Evolutionary conservation across 2,329 filamentous ascomycete genomes (phyloP), one percentile per base, ranked within the genome.

Genomic region (Thermoascus crustaceus): DNA sequence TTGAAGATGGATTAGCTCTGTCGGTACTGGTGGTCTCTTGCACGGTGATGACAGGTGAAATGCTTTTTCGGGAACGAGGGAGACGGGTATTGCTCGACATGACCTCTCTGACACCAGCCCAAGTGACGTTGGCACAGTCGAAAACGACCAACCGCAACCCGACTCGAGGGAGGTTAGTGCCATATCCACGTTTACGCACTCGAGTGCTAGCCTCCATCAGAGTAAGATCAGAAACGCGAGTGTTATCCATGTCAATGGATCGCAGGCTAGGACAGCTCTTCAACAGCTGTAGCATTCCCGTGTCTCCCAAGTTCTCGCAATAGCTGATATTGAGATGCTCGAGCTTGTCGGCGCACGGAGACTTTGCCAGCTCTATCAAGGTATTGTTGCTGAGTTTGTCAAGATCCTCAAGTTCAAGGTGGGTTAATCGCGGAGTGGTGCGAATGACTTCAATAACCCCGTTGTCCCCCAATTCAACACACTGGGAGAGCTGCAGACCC

Each of bases 51-150:
- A 58, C 41, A 3, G 50, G 43, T 34, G 48, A 51, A 38, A 32
- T 27, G 14, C 48, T 45, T 35, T 58, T 58, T 21, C 52, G 61
- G 2, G 70, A 68, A 10, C 73, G 73, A 19, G 72, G 75, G 29
- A 85, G 70, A 50, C 87, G 82, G 7, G 85, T 78, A 53, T 98
- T 96, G 46, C 84, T 78, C 9, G 79, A 87, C 2, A 96, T 69
- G 1, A 96, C 76, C 59, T 94, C 86, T 32, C 84, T 80, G 23
- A 95, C 75, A 19, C 89, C 89, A 0, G 85, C 84, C 89, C 89
- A 96, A 1, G 86, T 94, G 3, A 96, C 78, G 49, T 89, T 85
- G 45, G 81, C 77, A 57, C 89, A 96, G 63, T 98, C 91, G 55
- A 91, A 98, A 5, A 89, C 80, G 1, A 88, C 81, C 45, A 96